Evolutionary conservation across 768 basidiomycete species (phyloP), one percentile per base, ranked within the genome.

Genomic region (Collybiopsis confluens): DNA sequence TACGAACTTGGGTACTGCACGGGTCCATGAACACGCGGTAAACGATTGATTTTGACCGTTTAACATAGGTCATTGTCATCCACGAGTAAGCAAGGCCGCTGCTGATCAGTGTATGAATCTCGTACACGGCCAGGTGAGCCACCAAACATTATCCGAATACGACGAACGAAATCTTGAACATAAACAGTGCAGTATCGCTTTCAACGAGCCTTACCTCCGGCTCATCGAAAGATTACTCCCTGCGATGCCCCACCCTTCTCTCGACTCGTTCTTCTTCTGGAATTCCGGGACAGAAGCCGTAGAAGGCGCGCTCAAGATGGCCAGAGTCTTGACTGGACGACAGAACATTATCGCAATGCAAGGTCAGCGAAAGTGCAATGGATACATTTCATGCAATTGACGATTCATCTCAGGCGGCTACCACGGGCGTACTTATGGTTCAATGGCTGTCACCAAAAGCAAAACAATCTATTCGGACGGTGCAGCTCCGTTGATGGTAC

Each of bases 251-350:
- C 73, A 95, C 70, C 78, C 85, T 0, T 94, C 92, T 1, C 78
- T 98, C 28, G 89, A 96, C 67, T 91, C 91, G 23, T 98, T 98
- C 79, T 97, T 94, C 80, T 92, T 97, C 71, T 92, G 90, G 89
- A 98, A 92, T 73, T 95, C 93, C 2, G 96, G 96, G 2, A 86
- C 92, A 0, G 96, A 98, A 68, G 96, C 94, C 1, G 79, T 93
- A 41, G 95, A 97, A 70, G 91, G 85, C 0, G 79, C 92, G 2
- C 70, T 98, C 58, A 98, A 97, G 72, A 84, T 98, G 73, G 88
- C 90, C 2, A 81, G 95, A 30, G 64, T 68, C 23, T 72, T 85
- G 30, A 98, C 95, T 1, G 83, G 86, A 27, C 77, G 81, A 58
- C 92, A 92, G 65, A 93, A 96, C 65, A 80, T 98, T 56, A 92